Base-by-base conservation (phyloP, 169 alveolate genomes). In the Plasmodium blacklocki region DNA sequence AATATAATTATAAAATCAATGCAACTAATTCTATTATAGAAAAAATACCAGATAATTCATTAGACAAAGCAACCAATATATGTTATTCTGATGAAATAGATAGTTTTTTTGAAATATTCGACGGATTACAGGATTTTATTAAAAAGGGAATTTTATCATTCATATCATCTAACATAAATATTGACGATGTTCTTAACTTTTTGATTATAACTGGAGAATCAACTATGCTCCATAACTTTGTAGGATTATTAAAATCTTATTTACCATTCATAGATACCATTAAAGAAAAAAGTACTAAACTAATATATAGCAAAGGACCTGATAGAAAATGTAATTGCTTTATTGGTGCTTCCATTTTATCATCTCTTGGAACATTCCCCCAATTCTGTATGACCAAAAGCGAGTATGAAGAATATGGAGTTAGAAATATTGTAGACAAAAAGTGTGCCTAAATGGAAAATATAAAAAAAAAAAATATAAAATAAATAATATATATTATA, bases 321-420 rank as follows among this genome's bases (percentile, higher is more conserved):
- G 96, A 93, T 62, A 93, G 93, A 75, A 94, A 92, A 74, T 93
- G 74, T 83, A 93, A 94, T 76, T 89, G 95, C 56, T 93, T 92
- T 63, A 93, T 93, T 21, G 96, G 96, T 4, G 96, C 96, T 15
- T 93, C 96, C 29, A 93, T 93, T 21, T 90, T 93, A 70, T 83
- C 94, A 18, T 93, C 96, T 60, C 64, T 93, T 39, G 96, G 96
- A 2, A 58, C 90, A 8, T 93, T 92, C 23, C 89, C 89, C 9
- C 86, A 88, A 58, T 87, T 93, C 15, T 93, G 96, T 63, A 74
- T 93, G 80, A 70, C 95, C 39, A 87, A 92, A 73, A 83, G 85
- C 26, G 96, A 93, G 58, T 74, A 88, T 58, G 94, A 91, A 52
- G 96, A 93, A 29, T 92, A 74, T 54, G 96, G 96, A 14, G 58